phyloP scores from a whole-genome alignment of 225 moss, liverwort and hornwort species.

The Climacium dendroides region DNA sequence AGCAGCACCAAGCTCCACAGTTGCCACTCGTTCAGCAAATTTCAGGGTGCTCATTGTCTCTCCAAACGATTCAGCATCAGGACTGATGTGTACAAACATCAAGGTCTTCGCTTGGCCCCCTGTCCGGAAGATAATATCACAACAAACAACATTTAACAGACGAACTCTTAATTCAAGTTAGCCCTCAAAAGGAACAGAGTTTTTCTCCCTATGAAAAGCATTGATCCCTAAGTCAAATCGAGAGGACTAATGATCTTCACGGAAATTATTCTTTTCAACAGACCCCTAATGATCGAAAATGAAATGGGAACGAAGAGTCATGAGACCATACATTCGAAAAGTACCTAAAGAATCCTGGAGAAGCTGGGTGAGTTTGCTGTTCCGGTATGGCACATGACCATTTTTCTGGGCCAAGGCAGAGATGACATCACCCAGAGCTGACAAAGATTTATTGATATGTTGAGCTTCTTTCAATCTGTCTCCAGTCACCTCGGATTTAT shows the following conservation, averaged over 20 bases:
- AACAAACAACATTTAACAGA: neutral
- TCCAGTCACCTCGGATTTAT: constrained; percentile 91
- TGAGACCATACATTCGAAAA: neutral
- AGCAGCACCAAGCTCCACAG: constrained; percentile 87
- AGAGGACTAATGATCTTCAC: neutral
- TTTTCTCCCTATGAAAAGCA: neutral
- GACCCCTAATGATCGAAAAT: neutral
- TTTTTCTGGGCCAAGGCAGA: constrained; percentile 82
- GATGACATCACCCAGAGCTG: constrained; percentile 91
- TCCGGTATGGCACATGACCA: constrained; percentile 82
- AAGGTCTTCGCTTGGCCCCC: constrained; percentile 91
- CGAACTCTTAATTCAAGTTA: neutral
- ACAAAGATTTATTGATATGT: constrained; percentile 90
- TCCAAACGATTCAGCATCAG: constrained; percentile 75
- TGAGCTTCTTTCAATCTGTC: constrained; percentile 95
- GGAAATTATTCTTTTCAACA: neutral
- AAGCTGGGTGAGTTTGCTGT: constrained; percentile 93
- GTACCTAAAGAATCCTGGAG: constrained; percentile 82
- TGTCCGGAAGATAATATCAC: neutral
- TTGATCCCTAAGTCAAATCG: neutral
- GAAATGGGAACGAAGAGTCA: neutral
- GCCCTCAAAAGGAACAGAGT: too few species aligned
- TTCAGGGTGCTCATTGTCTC: constrained; percentile 90
- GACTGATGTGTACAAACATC: constrained; percentile 91
- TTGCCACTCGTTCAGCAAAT: constrained; percentile 87